Conservation (phyloP, 306 rosid genomes). For the Pyrus bretschneideri region DNA sequence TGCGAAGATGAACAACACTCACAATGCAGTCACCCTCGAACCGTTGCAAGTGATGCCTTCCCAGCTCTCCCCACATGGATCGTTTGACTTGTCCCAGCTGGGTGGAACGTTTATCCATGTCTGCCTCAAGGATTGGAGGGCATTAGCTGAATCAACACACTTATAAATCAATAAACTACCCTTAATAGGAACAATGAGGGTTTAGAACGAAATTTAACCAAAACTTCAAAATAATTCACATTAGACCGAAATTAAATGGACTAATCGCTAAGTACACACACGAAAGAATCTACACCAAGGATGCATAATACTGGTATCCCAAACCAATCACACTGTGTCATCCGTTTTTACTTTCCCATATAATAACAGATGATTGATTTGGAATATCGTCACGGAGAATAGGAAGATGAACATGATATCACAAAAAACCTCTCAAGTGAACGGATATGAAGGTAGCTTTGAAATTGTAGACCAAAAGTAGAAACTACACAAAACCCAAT, state of each 20-base stretch:
- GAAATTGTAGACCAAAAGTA: not conserved
- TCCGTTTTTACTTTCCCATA: too few species aligned
- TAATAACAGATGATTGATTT: too few species aligned
- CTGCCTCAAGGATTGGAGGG: slow-evolving; percentile 48
- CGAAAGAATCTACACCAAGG: too few species aligned
- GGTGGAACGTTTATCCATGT: slow-evolving; percentile 70
- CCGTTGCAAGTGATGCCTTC: slow-evolving; percentile 78
- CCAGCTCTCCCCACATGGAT: slow-evolving; percentile 79
- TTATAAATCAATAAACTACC: not conserved
- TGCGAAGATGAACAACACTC: slow-evolving; percentile 10
- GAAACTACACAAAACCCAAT: not conserved
- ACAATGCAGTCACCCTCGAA: slow-evolving; percentile 83
- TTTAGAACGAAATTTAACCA: not conserved
- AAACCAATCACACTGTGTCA: too few species aligned
- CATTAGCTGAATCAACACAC: slow-evolving; percentile 44
- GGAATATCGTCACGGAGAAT: not conserved
- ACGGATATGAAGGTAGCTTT: not conserved
- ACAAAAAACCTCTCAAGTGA: not conserved
- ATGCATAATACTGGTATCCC: too few species aligned
- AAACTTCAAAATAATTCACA: too few species aligned
- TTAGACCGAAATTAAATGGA: too few species aligned
- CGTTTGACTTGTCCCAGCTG: slow-evolving; percentile 66
- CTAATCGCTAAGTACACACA: not conserved
- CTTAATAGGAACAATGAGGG: not conserved
- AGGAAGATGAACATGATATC: not conserved